These are phyloP conservation scores for Hyphopichia pseudoburtonii DNA, from an alignment of 1,139 yeast species.

Conservation along the genomic window DNA sequence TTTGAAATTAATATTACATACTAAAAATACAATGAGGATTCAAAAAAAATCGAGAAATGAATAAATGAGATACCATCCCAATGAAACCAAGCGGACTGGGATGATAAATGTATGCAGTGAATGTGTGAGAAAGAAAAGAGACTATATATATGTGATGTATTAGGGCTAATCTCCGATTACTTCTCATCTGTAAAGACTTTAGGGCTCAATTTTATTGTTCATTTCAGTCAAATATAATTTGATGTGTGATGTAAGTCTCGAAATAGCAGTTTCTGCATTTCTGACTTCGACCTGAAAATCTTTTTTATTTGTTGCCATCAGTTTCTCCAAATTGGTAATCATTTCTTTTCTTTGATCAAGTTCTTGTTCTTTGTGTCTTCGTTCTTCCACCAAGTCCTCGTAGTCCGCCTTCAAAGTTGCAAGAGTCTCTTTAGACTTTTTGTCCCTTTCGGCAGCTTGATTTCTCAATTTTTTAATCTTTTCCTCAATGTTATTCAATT, in stretches of 20 bases:
- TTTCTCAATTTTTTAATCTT: slow-evolving; percentile 50
- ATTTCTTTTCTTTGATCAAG: slow-evolving; percentile 47
- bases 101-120: too few species aligned
- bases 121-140: too few species aligned
- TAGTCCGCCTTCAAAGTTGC: slow-evolving; percentile 47
- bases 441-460: slow-evolving; percentile 49
- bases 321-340: slow-evolving; percentile 49
- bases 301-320: slow-evolving; percentile 40
- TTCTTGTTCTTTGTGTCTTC: slow-evolving; percentile 53
- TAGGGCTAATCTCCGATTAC: too few species aligned
- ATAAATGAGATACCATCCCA: neutral
- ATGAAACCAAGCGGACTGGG: too few species aligned
- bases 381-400: slow-evolving; percentile 48
- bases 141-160: too few species aligned
- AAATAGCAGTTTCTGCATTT: slow-evolving; percentile 54
- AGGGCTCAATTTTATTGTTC: slow-evolving; percentile 11
- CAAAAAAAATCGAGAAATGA: neutral
- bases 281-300: slow-evolving; percentile 56
- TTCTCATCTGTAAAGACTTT: neutral
- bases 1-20: slow-evolving; percentile 3
- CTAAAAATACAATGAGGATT: slow-evolving; percentile 1
- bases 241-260: slow-evolving; percentile 54
- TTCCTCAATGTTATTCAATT: slow-evolving; percentile 53
- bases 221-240: slow-evolving; percentile 22
- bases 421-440: slow-evolving; percentile 45